Percentiles rank a stretch among this genome's conserved stretches.
Evolutionary conservation across 495 filamentous ascomycete species (phyloP).

Genomic region (Patellaria atrata): DNA sequence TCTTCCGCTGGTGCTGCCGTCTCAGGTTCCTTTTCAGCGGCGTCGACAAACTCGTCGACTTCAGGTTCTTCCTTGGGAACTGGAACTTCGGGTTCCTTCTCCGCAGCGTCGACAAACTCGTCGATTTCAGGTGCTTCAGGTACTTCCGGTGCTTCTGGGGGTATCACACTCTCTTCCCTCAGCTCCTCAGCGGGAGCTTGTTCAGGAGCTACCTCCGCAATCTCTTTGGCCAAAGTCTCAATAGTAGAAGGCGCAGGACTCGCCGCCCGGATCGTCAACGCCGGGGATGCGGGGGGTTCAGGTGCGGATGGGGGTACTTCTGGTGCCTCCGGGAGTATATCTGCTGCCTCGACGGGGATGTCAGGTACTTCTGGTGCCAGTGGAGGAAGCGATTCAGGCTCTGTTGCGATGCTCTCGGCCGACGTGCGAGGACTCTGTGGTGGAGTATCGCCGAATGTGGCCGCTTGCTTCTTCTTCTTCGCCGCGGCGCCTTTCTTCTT

Average conservation of each 20-base stretch:
- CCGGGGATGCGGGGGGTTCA: not conserved
- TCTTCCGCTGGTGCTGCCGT: conserved; percentile 1
- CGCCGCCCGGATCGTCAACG: conserved; percentile 1
- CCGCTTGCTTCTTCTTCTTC: too few species aligned
- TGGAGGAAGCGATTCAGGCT: too few species aligned
- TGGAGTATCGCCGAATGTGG: too few species aligned
- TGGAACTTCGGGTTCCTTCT: too few species aligned
- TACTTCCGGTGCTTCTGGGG: not conserved
- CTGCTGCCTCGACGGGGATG: not conserved
- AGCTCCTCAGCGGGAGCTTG: not conserved
- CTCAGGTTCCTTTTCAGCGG: conserved; percentile 14
- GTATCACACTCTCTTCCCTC: not conserved
- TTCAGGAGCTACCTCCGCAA: too few species aligned
- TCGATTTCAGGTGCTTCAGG: conserved; percentile 6
- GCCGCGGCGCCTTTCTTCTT: too few species aligned
- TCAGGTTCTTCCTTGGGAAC: conserved; percentile 11
- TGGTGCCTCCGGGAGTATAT: not conserved
- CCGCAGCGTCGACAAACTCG: conserved; percentile 7
- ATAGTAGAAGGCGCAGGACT: too few species aligned
- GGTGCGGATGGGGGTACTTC: conserved; percentile 1
- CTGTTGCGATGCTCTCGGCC: too few species aligned
- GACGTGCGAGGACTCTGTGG: too few species aligned
- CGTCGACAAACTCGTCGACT: conserved; percentile 9
- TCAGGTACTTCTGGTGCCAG: not conserved
- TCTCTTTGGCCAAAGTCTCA: not conserved